Conservation (phyloP, 805 yeast genomes). For the Cyberlindnera japonica region DNA sequence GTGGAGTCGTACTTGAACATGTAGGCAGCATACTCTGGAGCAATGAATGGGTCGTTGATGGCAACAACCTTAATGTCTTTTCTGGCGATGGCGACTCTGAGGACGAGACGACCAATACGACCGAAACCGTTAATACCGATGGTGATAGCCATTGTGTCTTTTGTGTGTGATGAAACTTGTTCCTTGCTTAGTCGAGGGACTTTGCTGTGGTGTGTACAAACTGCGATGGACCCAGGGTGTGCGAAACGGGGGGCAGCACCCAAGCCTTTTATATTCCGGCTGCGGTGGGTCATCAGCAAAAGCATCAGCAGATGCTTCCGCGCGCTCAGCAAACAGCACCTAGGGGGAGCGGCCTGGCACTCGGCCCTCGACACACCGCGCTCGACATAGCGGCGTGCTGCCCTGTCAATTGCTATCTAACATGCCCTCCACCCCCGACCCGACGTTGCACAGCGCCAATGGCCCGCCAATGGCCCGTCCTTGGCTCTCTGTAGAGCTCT, state of each 20-base stretch:
- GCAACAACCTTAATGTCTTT: conserved; percentile 68
- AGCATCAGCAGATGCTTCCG: conserved; percentile 16
- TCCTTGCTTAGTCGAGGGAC: not conserved
- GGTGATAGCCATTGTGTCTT: conserved; percentile 22
- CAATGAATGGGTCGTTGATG: conserved; percentile 88
- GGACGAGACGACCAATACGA: conserved; percentile 86
- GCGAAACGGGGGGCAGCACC: not conserved
- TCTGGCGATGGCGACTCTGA: conserved; percentile 67
- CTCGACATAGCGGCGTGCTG: not conserved
- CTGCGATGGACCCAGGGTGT: too few relatives aligned
- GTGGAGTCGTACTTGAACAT: conserved; percentile 95
- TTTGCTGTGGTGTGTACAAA: too few relatives aligned
- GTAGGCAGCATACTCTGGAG: conserved; percentile 88
- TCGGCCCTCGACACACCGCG: not conserved
- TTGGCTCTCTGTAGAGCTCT: not conserved
- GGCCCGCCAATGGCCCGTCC: not conserved
- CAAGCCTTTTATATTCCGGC: conserved; percentile 2
- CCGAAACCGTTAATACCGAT: conserved; percentile 95
- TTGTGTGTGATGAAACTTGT: not conserved
- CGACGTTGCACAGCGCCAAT: too few relatives aligned
- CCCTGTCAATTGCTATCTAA: not conserved
- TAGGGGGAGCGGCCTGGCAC: too few relatives aligned
- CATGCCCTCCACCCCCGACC: too few relatives aligned
- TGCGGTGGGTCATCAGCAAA: conserved; percentile 1
- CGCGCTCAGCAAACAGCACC: not conserved